phyloP scores from a whole-genome alignment of 257 asterid genomes.

The Ballota nigra region DNA sequence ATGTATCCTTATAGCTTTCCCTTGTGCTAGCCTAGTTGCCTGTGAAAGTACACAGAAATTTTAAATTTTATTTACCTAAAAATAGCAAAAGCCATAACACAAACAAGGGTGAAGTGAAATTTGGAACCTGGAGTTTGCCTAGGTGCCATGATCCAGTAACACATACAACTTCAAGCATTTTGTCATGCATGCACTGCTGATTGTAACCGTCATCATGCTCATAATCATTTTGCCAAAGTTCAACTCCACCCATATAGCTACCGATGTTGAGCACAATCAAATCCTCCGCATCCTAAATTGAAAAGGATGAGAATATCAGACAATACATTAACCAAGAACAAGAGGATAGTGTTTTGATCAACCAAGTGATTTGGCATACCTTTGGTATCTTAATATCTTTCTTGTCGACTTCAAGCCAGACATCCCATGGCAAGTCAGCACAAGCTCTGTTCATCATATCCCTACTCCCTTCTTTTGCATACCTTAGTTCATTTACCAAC shows the following conservation, averaged over 20 bases:
- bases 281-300: constrained; percentile 70
- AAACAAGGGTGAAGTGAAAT: constrained; percentile 16
- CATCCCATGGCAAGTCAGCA: constrained; percentile 89
- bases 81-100: background rate
- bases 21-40: constrained; percentile 91
- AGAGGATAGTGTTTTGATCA: background rate
- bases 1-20: constrained; percentile 56
- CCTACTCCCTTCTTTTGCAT: constrained; percentile 86
- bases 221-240: constrained; percentile 84
- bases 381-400: constrained; percentile 64
- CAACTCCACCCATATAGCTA: constrained; percentile 95
- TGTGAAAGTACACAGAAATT: constrained; percentile 47
- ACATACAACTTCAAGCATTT: constrained; percentile 82
- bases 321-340: constrained; percentile 2
- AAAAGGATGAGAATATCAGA: constrained; percentile 16
- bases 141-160: constrained; percentile 94
- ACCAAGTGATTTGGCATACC: constrained; percentile 34
- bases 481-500: constrained; percentile 83
- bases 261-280: constrained; percentile 85
- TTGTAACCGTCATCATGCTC: constrained; percentile 67
- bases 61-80: background rate
- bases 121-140: constrained; percentile 80
- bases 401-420: constrained; percentile 87
- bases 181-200: constrained; percentile 77
- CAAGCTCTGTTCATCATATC: constrained; percentile 89